These are phyloP conservation scores for Arthroderma sp. DNA, from an alignment of 2,329 filamentous ascomycete species.

Conservation along the genomic window DNA sequence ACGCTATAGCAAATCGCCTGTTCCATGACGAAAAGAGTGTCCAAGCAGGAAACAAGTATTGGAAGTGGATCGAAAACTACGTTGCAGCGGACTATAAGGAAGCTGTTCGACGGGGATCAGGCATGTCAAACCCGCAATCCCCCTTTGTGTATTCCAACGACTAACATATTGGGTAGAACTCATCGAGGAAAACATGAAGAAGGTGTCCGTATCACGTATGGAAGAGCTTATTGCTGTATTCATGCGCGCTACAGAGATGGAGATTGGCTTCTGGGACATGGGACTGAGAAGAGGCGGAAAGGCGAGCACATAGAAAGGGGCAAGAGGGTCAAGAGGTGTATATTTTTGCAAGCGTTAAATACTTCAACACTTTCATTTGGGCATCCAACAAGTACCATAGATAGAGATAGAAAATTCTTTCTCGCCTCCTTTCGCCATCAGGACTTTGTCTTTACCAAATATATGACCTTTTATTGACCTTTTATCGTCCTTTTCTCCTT, in stretches of 20 bases:
- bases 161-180: conserved; percentile 39
- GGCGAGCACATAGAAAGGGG: too few relatives aligned
- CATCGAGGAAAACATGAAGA: conserved; percentile 60
- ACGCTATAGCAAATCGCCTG: conserved; percentile 60
- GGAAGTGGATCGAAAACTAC: conserved; percentile 86
- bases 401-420: too few relatives aligned
- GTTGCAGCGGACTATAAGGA: conserved; percentile 63
- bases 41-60: conserved; percentile 59
- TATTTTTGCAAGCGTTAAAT: too few relatives aligned
- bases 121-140: conserved; percentile 34
- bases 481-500: too few relatives aligned
- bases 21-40: conserved; percentile 47
- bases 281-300: conserved; percentile 26
- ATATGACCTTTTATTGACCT: too few relatives aligned
- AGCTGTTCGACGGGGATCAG: conserved; percentile 56
- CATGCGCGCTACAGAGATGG: conserved; percentile 70
- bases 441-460: too few relatives aligned
- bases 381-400: too few relatives aligned
- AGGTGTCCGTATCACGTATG: conserved; percentile 60
- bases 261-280: conserved; percentile 66
- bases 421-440: too few relatives aligned
- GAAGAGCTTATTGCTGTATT: conserved; percentile 79
- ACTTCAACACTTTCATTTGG: too few relatives aligned
- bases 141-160: conserved; percentile 2
- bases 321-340: too few relatives aligned